Evolutionary conservation across 345 rosid genomes (phyloP).

Genomic region (Orychophragmus violaceus): DNA sequence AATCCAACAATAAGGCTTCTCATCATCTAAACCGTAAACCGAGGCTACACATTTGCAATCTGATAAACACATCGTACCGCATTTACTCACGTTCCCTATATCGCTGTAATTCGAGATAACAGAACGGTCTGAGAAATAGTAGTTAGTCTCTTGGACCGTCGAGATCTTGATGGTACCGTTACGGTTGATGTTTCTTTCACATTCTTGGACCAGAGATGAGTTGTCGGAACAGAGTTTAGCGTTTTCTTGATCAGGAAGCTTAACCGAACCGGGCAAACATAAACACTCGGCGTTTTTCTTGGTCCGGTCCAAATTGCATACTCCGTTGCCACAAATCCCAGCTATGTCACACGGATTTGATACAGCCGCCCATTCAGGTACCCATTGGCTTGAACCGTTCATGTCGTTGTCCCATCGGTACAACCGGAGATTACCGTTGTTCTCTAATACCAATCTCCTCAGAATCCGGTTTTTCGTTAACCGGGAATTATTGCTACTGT

Average conservation of each 20-base stretch:
- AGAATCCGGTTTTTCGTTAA: conserved; percentile 27
- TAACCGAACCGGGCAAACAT: conserved; percentile 54
- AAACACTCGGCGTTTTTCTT: conserved; percentile 73
- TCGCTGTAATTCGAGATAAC: conserved; percentile 69
- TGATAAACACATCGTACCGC: conserved; percentile 70
- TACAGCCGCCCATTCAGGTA: conserved; percentile 85
- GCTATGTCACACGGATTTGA: conserved; percentile 87
- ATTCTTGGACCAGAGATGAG: conserved; percentile 42
- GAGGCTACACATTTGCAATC: conserved; percentile 85
- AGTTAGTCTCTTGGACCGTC: conserved; percentile 66
- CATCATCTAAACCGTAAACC: conserved; percentile 81
- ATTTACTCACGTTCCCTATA: conserved; percentile 37
- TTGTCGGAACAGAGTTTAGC: conserved; percentile 40
- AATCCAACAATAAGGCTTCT: conserved; percentile 87
- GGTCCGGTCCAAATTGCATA: conserved; percentile 63
- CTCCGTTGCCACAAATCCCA: conserved; percentile 80
- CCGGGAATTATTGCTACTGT: conserved; percentile 20
- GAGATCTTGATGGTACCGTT: conserved; percentile 41
- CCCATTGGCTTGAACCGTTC: conserved; percentile 79
- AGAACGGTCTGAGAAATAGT: conserved; percentile 58
- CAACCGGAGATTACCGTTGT: conserved; percentile 67
- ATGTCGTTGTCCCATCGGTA: conserved; percentile 80
- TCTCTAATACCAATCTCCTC: conserved; percentile 63
- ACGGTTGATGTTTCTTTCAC: conserved; percentile 33
- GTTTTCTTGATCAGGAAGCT: conserved; percentile 36